Evolutionary conservation across 1,284 basidiomycete species (phyloP).

Genomic region (Trametes hirsuta): DNA sequence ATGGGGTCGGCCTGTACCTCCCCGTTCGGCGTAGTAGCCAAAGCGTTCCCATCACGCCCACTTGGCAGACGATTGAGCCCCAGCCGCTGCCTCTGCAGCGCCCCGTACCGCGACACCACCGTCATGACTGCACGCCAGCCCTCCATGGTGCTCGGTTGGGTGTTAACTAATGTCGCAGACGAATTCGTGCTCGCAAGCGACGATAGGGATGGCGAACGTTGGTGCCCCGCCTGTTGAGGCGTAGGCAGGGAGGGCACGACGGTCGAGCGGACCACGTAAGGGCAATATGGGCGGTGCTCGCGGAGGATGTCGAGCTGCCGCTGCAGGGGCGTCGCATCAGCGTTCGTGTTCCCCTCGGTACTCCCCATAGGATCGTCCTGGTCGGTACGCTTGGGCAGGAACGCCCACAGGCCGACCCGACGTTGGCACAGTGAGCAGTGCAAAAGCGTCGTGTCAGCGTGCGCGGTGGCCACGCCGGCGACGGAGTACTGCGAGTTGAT

Average conservation of each 20-base stretch:
- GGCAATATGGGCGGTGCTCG: slow-evolving; percentile 82
- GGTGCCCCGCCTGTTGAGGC: slow-evolving; percentile 20
- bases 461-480: slow-evolving; percentile 25
- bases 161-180: slow-evolving; percentile 35
- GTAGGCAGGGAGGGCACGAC: slow-evolving; percentile 60
- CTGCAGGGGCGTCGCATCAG: slow-evolving; percentile 29
- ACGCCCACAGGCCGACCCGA: slow-evolving; percentile 77
- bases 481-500: slow-evolving; percentile 9
- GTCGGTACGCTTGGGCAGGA: slow-evolving; percentile 39
- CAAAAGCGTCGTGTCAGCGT: slow-evolving; percentile 52
- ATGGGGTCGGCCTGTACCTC: slow-evolving; percentile 56
- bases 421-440: slow-evolving; percentile 74
- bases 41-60: slow-evolving; percentile 12
- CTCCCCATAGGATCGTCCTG: slow-evolving; percentile 16
- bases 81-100: slow-evolving; percentile 57
- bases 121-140: slow-evolving; percentile 78
- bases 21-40: slow-evolving; percentile 25
- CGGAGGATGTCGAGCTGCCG: slow-evolving; percentile 72
- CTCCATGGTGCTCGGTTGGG: slow-evolving; percentile 49
- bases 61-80: slow-evolving; percentile 31
- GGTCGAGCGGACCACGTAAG: slow-evolving; percentile 75
- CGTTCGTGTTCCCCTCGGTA: background rate
- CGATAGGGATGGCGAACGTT: slow-evolving; percentile 32
- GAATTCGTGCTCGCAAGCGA: slow-evolving; percentile 28
- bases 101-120: slow-evolving; percentile 64